phyloP scores from a whole-genome alignment of 2,329 filamentous ascomycete genomes.

The Pestalotiopsis sp. region DNA sequence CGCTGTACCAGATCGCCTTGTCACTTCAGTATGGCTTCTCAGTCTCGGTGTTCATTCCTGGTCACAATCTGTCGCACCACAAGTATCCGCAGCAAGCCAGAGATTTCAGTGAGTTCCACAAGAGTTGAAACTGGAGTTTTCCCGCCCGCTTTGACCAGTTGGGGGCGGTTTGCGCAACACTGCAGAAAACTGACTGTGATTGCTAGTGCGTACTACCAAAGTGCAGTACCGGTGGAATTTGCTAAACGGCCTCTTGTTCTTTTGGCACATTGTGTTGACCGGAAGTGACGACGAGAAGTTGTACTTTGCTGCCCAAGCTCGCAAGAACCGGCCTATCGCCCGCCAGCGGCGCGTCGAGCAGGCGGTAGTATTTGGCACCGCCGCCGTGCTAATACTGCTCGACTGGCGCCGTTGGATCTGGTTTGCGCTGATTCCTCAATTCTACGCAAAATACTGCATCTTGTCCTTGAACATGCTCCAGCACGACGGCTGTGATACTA shows the following conservation, averaged over 20 bases:
- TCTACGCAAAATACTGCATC: slow-evolving; percentile 18
- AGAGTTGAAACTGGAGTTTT: background rate
- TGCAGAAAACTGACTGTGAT: background rate
- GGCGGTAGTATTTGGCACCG: slow-evolving; percentile 14
- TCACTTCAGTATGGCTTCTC: slow-evolving; percentile 19
- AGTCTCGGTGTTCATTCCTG: slow-evolving; percentile 18
- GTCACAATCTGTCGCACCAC: slow-evolving; percentile 18
- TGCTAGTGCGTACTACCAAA: slow-evolving; percentile 18
- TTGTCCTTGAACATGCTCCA: slow-evolving; percentile 15
- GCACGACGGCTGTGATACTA: slow-evolving; percentile 16
- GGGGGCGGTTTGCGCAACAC: background rate
- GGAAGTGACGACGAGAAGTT: slow-evolving; percentile 16
- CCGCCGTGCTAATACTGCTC: slow-evolving; percentile 15
- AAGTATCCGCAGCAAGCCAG: slow-evolving; percentile 18
- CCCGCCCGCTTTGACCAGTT: background rate
- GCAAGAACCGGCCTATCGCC: slow-evolving; percentile 15
- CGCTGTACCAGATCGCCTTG: slow-evolving; percentile 16
- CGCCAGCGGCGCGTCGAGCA: slow-evolving; percentile 15
- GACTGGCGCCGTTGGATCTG: slow-evolving; percentile 20
- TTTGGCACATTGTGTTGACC: slow-evolving; percentile 17
- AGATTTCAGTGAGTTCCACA: slow-evolving; percentile 18
- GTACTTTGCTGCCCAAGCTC: slow-evolving; percentile 18
- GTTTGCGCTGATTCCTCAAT: slow-evolving; percentile 18
- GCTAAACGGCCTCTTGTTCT: slow-evolving; percentile 17
- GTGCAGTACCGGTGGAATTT: slow-evolving; percentile 17